Percentiles rank a stretch among this genome's conserved stretches.
Conservation (phyloP, 1,139 yeast genomes). For the Tardiomyces blankii region DNA sequence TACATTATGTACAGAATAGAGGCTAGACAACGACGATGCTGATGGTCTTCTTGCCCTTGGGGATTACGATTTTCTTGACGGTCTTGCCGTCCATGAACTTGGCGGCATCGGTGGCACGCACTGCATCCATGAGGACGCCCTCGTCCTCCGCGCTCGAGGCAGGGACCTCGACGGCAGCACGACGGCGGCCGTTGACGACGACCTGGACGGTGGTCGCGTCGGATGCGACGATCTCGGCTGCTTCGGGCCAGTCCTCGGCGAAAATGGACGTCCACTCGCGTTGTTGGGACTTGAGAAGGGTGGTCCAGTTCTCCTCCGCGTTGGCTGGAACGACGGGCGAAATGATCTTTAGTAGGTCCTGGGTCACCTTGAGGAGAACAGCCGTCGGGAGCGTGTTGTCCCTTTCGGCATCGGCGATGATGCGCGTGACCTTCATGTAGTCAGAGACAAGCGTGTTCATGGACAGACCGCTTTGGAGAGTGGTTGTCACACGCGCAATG, state of each 20-base stretch:
- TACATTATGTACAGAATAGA: not conserved
- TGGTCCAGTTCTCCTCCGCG: constrained; percentile 76
- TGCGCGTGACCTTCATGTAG: constrained; percentile 73
- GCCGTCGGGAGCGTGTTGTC: constrained; percentile 22
- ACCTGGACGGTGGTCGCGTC: not conserved
- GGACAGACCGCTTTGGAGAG: constrained; percentile 38
- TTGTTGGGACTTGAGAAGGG: constrained; percentile 26
- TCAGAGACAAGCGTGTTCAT: constrained; percentile 83
- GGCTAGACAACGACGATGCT: not conserved
- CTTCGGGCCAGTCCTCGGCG: constrained; percentile 22
- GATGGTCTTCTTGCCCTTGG: not conserved
- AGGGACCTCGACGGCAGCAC: not conserved
- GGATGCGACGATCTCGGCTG: constrained; percentile 5
- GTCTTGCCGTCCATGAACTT: not conserved
- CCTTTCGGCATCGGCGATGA: constrained; percentile 32
- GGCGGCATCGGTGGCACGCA: not conserved
- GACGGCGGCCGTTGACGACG: not conserved
- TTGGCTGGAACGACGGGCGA: constrained; percentile 73
- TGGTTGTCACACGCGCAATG: not conserved
- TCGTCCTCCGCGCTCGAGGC: not conserved
- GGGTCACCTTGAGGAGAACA: constrained; percentile 33
- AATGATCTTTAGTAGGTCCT: constrained; percentile 45
- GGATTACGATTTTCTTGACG: not conserved
- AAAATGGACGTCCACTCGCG: constrained; percentile 44
- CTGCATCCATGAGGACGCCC: not conserved